A percentile compares a stretch with the other conserved stretches of the same genome.
Evolutionary conservation across 768 basidiomycete genomes (phyloP).

Genomic region (Xerocomellus dryophilus): DNA sequence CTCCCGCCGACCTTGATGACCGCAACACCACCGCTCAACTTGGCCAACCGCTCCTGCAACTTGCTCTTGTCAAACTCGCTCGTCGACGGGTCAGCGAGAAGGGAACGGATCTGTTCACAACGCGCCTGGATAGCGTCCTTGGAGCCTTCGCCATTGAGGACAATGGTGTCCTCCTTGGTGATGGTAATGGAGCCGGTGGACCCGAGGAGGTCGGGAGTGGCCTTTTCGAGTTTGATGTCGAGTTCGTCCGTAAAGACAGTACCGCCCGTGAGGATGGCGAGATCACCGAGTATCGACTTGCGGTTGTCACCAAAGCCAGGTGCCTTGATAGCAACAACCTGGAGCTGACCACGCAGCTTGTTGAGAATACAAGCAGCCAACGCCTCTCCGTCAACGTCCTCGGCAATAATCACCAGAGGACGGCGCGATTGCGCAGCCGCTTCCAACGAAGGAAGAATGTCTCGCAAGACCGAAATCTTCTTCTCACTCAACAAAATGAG

Average conservation of each 20-base stretch:
- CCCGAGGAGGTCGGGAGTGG: slow-evolving; percentile 81
- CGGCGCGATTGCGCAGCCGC: slow-evolving; percentile 77
- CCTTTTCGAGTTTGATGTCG: slow-evolving; percentile 66
- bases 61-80: slow-evolving; percentile 93
- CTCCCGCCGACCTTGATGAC: slow-evolving; percentile 97
- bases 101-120: slow-evolving; percentile 90
- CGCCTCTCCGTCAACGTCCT: slow-evolving; percentile 97
- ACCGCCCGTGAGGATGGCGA: slow-evolving; percentile 95
- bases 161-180: slow-evolving; percentile 97
- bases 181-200: slow-evolving; percentile 88
- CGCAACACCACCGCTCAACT: slow-evolving; percentile 93
- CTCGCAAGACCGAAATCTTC: slow-evolving; percentile 94
- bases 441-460: slow-evolving; percentile 91
- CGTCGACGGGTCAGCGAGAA: slow-evolving; percentile 80
- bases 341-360: slow-evolving; percentile 97
- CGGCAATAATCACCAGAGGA: slow-evolving; percentile 93
- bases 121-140: slow-evolving; percentile 89
- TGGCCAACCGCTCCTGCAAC: slow-evolving; percentile 95
- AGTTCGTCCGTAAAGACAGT: slow-evolving; percentile 97
- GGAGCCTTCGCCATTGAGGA: slow-evolving; percentile 90
- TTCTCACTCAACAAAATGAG: slow-evolving; percentile 92
- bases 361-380: slow-evolving; percentile 97
- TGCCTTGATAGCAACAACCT: slow-evolving; percentile 92
- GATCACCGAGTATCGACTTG: slow-evolving; percentile 95
- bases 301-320: slow-evolving; percentile 99